Evolutionary conservation across 306 rosid species (phyloP).

Genomic region (Dryas drummondii): DNA sequence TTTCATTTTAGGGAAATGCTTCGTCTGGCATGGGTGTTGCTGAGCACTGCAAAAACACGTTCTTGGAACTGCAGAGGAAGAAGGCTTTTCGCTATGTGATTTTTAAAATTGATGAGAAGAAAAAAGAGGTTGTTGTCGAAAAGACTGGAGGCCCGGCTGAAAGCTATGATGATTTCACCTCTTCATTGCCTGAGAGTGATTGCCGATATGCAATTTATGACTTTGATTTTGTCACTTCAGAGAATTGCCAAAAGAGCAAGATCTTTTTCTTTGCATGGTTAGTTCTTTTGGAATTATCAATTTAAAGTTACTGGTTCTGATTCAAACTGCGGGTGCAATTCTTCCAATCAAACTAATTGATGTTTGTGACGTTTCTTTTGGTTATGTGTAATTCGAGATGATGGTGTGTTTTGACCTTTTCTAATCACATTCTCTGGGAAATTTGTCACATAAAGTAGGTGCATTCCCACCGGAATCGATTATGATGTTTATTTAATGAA

Average conservation of each 20-base stretch:
- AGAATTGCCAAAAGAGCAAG: constrained; percentile 85
- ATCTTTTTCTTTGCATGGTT: constrained; percentile 77
- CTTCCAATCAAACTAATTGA: background rate
- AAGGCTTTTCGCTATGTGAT: constrained; percentile 70
- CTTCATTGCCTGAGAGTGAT: constrained; percentile 78
- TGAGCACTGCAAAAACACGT: constrained; percentile 59
- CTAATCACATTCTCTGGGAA: background rate
- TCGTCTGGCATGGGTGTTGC: constrained; percentile 83
- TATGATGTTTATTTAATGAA: background rate
- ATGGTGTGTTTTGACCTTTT: background rate
- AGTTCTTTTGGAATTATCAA: constrained; percentile 28
- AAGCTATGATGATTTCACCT: constrained; percentile 71
- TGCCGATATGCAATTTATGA: constrained; percentile 76
- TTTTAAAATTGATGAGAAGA: constrained; percentile 80
- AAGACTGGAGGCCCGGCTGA: constrained; percentile 80
- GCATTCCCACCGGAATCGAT: background rate
- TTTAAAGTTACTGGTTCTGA: background rate
- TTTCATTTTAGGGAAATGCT: constrained; percentile 51
- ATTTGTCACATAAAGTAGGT: background rate
- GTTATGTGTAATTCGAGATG: background rate
- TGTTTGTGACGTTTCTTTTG: background rate
- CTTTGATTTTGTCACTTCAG: constrained; percentile 70
- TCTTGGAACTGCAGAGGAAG: constrained; percentile 75
- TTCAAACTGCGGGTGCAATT: background rate
- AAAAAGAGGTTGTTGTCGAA: constrained; percentile 76